phyloP scores from a whole-genome alignment of 1,139 yeast species.

The Saccharomyces hybrid region DNA sequence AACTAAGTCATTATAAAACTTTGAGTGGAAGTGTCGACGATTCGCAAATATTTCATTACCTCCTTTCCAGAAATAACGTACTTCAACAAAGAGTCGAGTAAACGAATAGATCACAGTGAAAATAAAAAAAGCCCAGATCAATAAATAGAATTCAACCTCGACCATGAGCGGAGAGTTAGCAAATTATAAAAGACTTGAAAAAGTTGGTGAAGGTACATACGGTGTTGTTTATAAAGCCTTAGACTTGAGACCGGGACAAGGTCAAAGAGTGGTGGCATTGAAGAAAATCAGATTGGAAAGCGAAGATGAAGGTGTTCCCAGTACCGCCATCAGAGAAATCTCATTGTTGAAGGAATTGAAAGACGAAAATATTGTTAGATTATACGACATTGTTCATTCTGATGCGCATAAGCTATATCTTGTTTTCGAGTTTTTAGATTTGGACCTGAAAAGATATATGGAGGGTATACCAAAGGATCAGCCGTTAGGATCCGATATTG shows the following conservation, averaged over 20 bases:
- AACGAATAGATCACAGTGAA: neutral
- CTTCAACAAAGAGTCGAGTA: neutral
- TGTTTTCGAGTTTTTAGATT: slow-evolving; percentile 87
- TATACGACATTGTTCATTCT: slow-evolving; percentile 94
- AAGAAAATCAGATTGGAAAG: slow-evolving; percentile 93
- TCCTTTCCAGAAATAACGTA: neutral
- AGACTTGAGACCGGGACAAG: slow-evolving; percentile 61
- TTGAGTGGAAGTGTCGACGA: neutral
- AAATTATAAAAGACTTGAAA: slow-evolving; percentile 88
- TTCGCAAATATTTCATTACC: neutral
- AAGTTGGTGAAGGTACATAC: slow-evolving; percentile 96
- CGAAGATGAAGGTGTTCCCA: slow-evolving; percentile 98
- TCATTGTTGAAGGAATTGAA: slow-evolving; percentile 87
- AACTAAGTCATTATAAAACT: neutral
- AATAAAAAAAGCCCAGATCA: neutral
- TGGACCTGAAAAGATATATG: slow-evolving; percentile 95
- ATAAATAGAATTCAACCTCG: neutral
- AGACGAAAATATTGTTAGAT: slow-evolving; percentile 84
- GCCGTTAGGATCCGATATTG: slow-evolving; percentile 84
- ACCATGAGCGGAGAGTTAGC: slow-evolving; percentile 70
- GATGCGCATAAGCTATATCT: slow-evolving; percentile 89
- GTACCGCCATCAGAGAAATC: slow-evolving; percentile 95
- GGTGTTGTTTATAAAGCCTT: slow-evolving; percentile 97
- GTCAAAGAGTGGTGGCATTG: slow-evolving; percentile 86
- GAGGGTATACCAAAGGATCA: slow-evolving; percentile 89